Evolutionary conservation across 148 eudicot species (phyloP), one percentile per base, ranked within the genome.

Genomic region (Suaeda aralocaspica): DNA sequence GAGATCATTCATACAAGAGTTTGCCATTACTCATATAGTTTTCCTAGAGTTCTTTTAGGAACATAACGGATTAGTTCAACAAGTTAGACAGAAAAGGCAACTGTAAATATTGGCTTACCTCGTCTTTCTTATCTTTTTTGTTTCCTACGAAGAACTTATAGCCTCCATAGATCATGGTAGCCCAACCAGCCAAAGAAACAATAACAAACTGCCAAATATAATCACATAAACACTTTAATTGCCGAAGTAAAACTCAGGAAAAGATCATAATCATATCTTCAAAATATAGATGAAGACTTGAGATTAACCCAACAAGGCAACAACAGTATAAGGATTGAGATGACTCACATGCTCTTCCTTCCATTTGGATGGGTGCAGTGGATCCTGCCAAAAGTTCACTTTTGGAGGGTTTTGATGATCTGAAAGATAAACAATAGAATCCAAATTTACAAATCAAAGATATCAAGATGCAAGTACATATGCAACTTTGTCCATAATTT

Each of bases 261-360:
- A n/a, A n/a, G n/a, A n/a, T n/a, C n/a, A n/a, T n/a, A n/a, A n/a
- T n/a, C n/a, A n/a, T n/a, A n/a, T n/a, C n/a, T n/a, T n/a, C n/a
- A n/a, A n/a, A n/a, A n/a, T n/a, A n/a, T n/a, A n/a, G n/a, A n/a
- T n/a, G n/a, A n/a, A n/a, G n/a, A n/a, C n/a, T n/a, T n/a, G n/a
- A n/a, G n/a, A n/a, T n/a, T n/a, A n/a, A n/a, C n/a, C n/a, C n/a
- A n/a, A n/a, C n/a, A n/a, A n/a, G n/a, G n/a, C n/a, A n/a, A n/a
- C n/a, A n/a, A n/a, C n/a, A n/a, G n/a, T n/a, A n/a, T n/a, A n/a
- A n/a, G n/a, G n/a, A n/a, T n/a, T n/a, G n/a, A n/a, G n/a, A n/a
- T n/a, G 69, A 71, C 88, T 82, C 56, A 85, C 86, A 22, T 85
- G 88, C 68, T 84, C 91, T 80, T 82, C 84, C 73, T 87, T 87